Evolutionary conservation across 257 asterid genomes (phyloP).

Genomic region (Perilla frutescens): DNA sequence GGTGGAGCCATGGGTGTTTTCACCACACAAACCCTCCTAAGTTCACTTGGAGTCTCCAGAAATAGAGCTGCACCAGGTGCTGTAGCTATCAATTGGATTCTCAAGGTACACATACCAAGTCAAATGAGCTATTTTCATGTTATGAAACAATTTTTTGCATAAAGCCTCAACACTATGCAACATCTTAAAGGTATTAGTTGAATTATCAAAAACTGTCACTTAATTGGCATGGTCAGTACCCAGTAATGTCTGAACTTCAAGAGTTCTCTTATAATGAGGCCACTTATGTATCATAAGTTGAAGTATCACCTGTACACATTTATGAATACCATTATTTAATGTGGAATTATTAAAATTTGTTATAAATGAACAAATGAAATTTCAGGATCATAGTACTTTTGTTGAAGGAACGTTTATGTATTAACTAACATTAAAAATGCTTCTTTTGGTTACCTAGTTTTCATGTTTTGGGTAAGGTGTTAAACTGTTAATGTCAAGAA

Average conservation of each 20-base stretch:
- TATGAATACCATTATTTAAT: slow-evolving; percentile 24
- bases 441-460: slow-evolving; percentile 12
- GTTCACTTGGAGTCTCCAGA: slow-evolving; percentile 83
- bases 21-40: slow-evolving; percentile 91
- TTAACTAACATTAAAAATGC: neutral
- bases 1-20: slow-evolving; percentile 99
- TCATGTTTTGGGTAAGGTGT: slow-evolving; percentile 1
- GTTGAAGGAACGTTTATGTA: slow-evolving; percentile 24
- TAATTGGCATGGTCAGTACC: slow-evolving; percentile 11
- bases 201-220: neutral
- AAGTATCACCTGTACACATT: slow-evolving; percentile 8
- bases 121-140: slow-evolving; percentile 23
- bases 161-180: slow-evolving; percentile 1
- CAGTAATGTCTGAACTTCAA: slow-evolving; percentile 1
- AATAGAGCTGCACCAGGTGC: slow-evolving; percentile 76
- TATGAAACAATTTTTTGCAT: neutral
- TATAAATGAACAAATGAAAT: slow-evolving; percentile 6
- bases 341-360: slow-evolving; percentile 7
- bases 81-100: slow-evolving; percentile 98
- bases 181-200: slow-evolving; percentile 13
- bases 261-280: neutral
- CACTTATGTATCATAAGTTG: slow-evolving; percentile 26
- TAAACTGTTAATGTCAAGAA: neutral
- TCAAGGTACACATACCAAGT: slow-evolving; percentile 65
- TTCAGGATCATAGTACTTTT: slow-evolving; percentile 26